Base-by-base conservation (phyloP, 106 monocot species). In the Apostasia ramifera region DNA sequence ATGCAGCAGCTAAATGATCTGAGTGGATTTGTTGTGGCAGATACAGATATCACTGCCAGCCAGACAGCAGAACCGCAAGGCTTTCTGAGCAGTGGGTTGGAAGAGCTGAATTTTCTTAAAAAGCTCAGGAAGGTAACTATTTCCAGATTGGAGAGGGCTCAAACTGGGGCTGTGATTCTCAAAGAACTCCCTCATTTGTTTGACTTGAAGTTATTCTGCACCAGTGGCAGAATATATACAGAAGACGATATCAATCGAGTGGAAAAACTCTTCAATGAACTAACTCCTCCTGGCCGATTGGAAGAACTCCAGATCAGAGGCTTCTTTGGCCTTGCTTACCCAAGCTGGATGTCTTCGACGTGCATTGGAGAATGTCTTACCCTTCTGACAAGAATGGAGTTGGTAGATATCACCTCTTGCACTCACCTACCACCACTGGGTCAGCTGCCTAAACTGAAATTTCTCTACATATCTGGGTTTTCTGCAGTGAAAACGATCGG, bases 1-100 rank as follows among this genome's bases (percentile, higher is more conserved):
- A 40, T 86, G 4, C 59, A 56, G 45, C 63, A 76, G 5, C 79
- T 86, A 1, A 70, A 70, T 63, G 47, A 61, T 1, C 66, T 82
- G 0, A 10, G 41, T 5, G 84, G 81, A 38, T 84, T 84, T 66
- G 62, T 72, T 7, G 67, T 66, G 6, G 68, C 59, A 40, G 3
- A 44, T 68, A 54, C 51, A 7, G 40, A 50, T 56, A 41, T 44
- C 39, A 26, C 37, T 55, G 47, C 11, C 4, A 37, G 37, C 63
- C 41, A 26, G 37, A 37, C 50, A 15, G 49, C 26, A 66, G 37
- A 49, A 50, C 5, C 12, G 37, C 38, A 38, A 6, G 4, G 9
- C 43, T 14, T 66, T 37, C 38, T 53, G 3, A 47, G 71, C 14
- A 47, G 77, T 58, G 55, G 50, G n/a, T 52, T 85, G 67, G 38